Percentiles rank a stretch among this genome's conserved stretches.
phyloP scores from a whole-genome alignment of 2,329 filamentous ascomycete genomes.

The Microcera coccophila region DNA sequence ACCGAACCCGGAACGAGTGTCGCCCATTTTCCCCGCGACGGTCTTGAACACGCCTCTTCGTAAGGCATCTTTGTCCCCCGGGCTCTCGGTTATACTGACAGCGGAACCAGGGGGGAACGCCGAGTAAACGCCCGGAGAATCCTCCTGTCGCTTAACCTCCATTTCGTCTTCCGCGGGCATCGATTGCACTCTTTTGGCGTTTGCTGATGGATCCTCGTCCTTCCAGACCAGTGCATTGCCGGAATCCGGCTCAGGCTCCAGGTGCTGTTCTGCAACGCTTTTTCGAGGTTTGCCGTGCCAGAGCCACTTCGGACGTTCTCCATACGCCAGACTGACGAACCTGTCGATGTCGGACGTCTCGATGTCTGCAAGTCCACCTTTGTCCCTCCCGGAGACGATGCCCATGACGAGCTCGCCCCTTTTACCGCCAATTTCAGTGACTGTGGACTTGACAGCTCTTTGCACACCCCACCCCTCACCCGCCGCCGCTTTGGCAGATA shows the following conservation, averaged over 20 bases:
- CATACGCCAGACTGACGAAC: constrained; percentile 73
- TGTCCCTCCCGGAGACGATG: constrained; percentile 84
- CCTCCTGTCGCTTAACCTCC: constrained; percentile 44
- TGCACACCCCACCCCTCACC: constrained; percentile 91
- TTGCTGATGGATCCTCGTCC: constrained; percentile 42
- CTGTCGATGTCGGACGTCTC: constrained; percentile 87
- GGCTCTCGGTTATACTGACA: constrained; percentile 44
- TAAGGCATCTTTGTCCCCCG: constrained; percentile 53
- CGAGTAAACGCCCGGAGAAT: constrained; percentile 42
- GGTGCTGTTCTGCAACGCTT: constrained; percentile 43
- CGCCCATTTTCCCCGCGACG: constrained; percentile 72
- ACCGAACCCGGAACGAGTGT: constrained; percentile 76
- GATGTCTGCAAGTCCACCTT: constrained; percentile 84
- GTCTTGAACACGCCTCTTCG: constrained; percentile 71
- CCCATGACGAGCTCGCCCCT: constrained; percentile 92
- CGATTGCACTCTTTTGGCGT: constrained; percentile 48
- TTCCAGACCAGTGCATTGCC: constrained; percentile 51
- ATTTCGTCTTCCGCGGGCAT: constrained; percentile 51
- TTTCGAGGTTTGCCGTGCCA: constrained; percentile 89
- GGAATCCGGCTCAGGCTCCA: constrained; percentile 47
- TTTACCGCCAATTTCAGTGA: constrained; percentile 89
- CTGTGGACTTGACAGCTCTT: constrained; percentile 89
- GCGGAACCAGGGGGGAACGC: constrained; percentile 43
- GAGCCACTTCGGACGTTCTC: constrained; percentile 85
- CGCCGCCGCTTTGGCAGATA: constrained; percentile 85